Base-by-base conservation (phyloP, 2,329 filamentous ascomycete genomes). In the Pseudogymnoascus verrucosus region DNA sequence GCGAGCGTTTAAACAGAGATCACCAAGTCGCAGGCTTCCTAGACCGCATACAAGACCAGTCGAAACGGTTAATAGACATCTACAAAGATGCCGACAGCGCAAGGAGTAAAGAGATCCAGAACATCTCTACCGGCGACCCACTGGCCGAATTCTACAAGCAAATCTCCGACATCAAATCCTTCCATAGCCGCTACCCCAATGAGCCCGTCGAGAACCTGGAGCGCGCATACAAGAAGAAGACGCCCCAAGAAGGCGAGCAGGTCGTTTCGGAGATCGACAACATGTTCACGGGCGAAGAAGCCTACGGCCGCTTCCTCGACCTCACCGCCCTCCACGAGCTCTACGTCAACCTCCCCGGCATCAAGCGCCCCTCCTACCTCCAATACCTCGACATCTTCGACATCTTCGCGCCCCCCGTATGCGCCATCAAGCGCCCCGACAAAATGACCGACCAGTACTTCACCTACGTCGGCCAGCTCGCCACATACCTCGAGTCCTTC, bases 191-290 rank as follows among this genome's bases (percentile, higher is more conserved):
- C 70, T 97, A 99, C 72, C 93, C 93, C 1, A 96, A 96, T 76
- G 91, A 97, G 74, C 91, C 90, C 31, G 90, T 96, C 59, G 95
- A 99, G 76, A 97, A 98, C 71, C 86, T 96, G 12, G 96, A 99
- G 78, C 86, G 89, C 69, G 90, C 93, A 37, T 99, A 99, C 79
- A 91, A 92, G 54, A 82, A 86, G 72, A 84, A 83, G 64, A 79
- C 82, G 44, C 83, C 82, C 11, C 86, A 86, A 47, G 87, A 89
- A 67, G 84, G 86, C 60, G 85, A 89, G 57, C 78, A 82, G 1
- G 76, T 84, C 63, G 81, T 83, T 3, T 85, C 84, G 47, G 85
- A 93, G 62, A 88, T 97, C 59, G 93, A 98, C 72, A 86, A 86
- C 64, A 89, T 98, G 80, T 99, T 99, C 76, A 96, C 92, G 0